Conservation (phyloP, 2,329 filamentous ascomycete genomes). For the Rhinocladiella similis region DNA sequence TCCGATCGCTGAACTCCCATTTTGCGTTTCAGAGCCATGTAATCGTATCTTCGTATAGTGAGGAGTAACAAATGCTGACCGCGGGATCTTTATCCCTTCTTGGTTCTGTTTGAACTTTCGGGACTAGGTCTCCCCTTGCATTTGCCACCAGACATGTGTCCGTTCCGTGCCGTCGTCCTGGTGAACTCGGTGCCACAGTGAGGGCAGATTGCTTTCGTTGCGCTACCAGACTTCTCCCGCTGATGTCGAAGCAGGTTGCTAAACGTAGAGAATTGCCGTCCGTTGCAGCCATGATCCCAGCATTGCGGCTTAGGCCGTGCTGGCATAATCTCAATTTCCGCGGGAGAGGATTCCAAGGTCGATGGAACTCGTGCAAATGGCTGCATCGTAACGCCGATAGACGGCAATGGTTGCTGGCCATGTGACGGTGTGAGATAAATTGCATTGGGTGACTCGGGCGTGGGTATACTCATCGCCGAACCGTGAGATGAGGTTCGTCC, state of each 20-base stretch:
- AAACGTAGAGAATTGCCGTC: constrained; percentile 92
- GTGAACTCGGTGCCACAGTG: constrained; percentile 94
- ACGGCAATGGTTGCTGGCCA: constrained; percentile 15
- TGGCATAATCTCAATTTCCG: constrained; percentile 26
- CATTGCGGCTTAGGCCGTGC: constrained; percentile 87
- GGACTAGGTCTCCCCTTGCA: constrained; percentile 64
- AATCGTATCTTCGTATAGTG: constrained; percentile 15
- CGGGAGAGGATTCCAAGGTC: constrained; percentile 24
- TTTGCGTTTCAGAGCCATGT: not conserved
- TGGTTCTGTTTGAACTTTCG: constrained; percentile 11
- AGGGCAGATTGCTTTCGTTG: constrained; percentile 83
- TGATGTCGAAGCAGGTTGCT: constrained; percentile 92
- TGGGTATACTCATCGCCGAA: constrained; percentile 17
- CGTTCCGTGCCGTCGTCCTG: constrained; percentile 82
- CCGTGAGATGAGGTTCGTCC: constrained; percentile 16
- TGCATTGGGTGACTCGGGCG: constrained; percentile 12
- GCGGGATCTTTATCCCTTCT: constrained; percentile 5
- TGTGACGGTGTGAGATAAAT: constrained; percentile 16
- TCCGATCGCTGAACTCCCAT: not conserved
- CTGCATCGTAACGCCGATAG: constrained; percentile 19
- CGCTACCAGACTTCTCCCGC: constrained; percentile 89
- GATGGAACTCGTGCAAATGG: constrained; percentile 19
- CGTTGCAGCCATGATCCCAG: constrained; percentile 97
- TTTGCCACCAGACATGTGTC: constrained; percentile 83
- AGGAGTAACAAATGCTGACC: not conserved